Base-by-base conservation (phyloP, 768 basidiomycete genomes). In the Arthromyces matolae region DNA sequence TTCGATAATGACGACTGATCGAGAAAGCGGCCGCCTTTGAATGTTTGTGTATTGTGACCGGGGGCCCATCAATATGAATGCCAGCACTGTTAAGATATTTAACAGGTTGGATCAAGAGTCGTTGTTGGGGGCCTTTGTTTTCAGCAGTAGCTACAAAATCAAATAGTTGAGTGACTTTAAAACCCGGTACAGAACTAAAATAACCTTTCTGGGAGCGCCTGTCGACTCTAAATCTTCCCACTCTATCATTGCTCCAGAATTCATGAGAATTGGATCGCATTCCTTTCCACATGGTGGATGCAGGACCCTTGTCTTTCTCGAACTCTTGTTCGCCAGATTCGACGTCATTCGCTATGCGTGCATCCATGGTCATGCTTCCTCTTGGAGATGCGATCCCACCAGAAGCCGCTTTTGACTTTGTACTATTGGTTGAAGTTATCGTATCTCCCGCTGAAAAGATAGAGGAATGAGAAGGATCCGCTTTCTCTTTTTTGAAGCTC, bases 1-100 rank as follows among this genome's bases (percentile, higher is more conserved):
- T 42, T 31, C 57, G 50, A 40, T 84, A 80, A 46, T 79, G 78
- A 20, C 89, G 79, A 63, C 84, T 83, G 39, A 92, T 79, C 0
- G 89, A 89, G 64, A 89, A 90, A 1, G 86, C 89, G 24, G 78
- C 67, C 3, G 85, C 84, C 45, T 85, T 81, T 1, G 89, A 88
- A 60, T 92, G 89, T 55, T 87, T 88, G 65, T 92, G 90, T 25
- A 92, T 80, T 45, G 85, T 81, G 27, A 79, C 74, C 19, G 72
- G 69, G 0, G 88, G 86, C 1, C 86, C 84, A 27, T 73, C 74
- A 25, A 64, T 66, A 4, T 48, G 55, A 37, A 59, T 29, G 19
- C 49, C 56, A 31, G 63, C 64, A n/a, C 68, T 63, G 50, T 69
- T 77, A 0, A 75, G 73, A 52, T 78, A 80, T 20, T 73, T 69